Evolutionary conservation across 169 alveolate genomes (phyloP).

Genomic region (Plasmodium billcollinsi): DNA sequence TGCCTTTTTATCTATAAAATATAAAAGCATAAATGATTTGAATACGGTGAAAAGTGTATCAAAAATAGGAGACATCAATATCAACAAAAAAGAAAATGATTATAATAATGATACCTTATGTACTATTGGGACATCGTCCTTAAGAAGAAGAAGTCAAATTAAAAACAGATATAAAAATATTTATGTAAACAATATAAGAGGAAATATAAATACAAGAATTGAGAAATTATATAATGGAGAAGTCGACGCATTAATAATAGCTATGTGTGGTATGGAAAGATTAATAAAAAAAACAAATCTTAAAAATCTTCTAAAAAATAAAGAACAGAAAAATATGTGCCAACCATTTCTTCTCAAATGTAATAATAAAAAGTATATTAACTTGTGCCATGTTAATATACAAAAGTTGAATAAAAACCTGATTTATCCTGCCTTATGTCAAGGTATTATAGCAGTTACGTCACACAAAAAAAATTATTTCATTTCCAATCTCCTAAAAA

Average conservation of each 20-base stretch:
- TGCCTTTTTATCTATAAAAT: slow-evolving; percentile 52
- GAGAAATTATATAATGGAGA: slow-evolving; percentile 41
- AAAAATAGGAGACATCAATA: neutral
- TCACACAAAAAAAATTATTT: slow-evolving; percentile 20
- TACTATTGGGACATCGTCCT: slow-evolving; percentile 62
- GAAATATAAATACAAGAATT: slow-evolving; percentile 69
- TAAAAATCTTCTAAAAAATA: slow-evolving; percentile 9
- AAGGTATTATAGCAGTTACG: slow-evolving; percentile 67
- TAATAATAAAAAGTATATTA: slow-evolving; percentile 15
- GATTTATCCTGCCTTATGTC: slow-evolving; percentile 64
- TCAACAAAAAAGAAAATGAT: neutral
- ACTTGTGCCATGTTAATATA: slow-evolving; percentile 34
- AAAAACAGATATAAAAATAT: slow-evolving; percentile 43
- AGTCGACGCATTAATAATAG: slow-evolving; percentile 48
- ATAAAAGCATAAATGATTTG: slow-evolving; percentile 25
- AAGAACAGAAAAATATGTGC: neutral
- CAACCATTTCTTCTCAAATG: slow-evolving; percentile 17
- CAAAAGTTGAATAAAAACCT: slow-evolving; percentile 46
- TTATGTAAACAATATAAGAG: slow-evolving; percentile 29
- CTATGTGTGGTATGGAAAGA: slow-evolving; percentile 71
- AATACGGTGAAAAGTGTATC: slow-evolving; percentile 9
- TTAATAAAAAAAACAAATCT: slow-evolving; percentile 16
- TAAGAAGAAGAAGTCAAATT: slow-evolving; percentile 70
- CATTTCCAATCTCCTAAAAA: slow-evolving; percentile 35
- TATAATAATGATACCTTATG: neutral